Evolutionary conservation across 495 filamentous ascomycete genomes (phyloP), one percentile per base, ranked within the genome.

Genomic region (Thozetella sp.): DNA sequence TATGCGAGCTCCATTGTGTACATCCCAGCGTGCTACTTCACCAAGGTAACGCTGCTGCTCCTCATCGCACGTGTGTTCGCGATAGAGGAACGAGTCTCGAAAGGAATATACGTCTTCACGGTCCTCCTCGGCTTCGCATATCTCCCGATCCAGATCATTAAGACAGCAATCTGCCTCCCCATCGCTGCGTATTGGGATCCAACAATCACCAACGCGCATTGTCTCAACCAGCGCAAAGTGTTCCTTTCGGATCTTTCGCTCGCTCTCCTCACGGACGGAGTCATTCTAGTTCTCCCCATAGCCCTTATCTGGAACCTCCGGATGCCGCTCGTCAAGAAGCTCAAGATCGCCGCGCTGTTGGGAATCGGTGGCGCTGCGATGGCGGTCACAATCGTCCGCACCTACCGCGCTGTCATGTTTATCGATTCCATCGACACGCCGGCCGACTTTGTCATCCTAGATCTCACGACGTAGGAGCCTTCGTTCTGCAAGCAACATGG

Each of bases 21-120:
- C n/a, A 48, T 48, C 6, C 43, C 43, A n/a, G 43, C 43, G n/a
- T 48, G 43, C n/a, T 48, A 48, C 43, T 19, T 48, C 43, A 48
- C 43, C 43, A 48, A 48, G 20, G 43, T 48, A n/a, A 48, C 43
- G 3, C 6, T 48, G n/a, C n/a, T 48, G 43, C 43, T 48, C 20
- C 9, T 48, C 4, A 48, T 48, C n/a, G 43, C 43, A 19, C 43
- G 43, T 20, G 43, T 48, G 10, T 48, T 48, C n/a, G 43, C 43
- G 9, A n/a, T 48, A n/a, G 3, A 48, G 20, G 9, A 48, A 19
- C 43, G 9, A 3, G 43, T 48, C 4, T 10, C 43, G 9, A 48
- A 20, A 20, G 43, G 43, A 11, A 48, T 48, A 10, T 15, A 48
- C 9, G 20, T 19, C n/a, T 48, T 48, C 43, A 48, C 20, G 43